phyloP scores from a whole-genome alignment of 208 protist species.

The Tetramitus jugosus region DNA sequence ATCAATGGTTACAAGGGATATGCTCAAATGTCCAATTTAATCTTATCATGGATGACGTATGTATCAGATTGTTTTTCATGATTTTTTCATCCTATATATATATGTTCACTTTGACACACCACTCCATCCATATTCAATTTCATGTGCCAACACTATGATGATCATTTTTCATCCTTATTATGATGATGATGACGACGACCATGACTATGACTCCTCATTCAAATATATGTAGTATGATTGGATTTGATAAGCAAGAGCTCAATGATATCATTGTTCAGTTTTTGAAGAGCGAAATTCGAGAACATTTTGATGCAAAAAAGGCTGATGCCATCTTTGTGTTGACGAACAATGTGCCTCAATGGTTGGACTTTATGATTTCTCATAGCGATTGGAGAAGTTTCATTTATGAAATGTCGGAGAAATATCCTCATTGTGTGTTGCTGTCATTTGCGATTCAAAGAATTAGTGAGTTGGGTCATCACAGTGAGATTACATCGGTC shows the following conservation, averaged over 20 bases:
- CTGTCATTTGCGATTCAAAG: conserved; percentile 18
- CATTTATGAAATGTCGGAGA: conserved; percentile 13
- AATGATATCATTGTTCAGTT: neutral
- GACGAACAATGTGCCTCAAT: neutral
- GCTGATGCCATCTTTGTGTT: conserved; percentile 5
- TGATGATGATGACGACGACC: too few relatives aligned
- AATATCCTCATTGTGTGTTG: conserved; percentile 4
- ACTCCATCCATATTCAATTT: too few relatives aligned
- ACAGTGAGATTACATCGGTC: conserved; percentile 15
- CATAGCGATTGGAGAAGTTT: conserved; percentile 11
- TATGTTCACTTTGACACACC: too few relatives aligned
- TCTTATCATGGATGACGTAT: neutral
- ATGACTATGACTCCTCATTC: neutral
- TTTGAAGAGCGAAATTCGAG: neutral
- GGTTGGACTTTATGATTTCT: conserved; percentile 14
- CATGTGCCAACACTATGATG: too few relatives aligned
- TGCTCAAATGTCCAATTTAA: conserved; percentile 7
- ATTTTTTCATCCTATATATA: too few relatives aligned
- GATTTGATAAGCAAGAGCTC: neutral
- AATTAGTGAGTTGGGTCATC: neutral
- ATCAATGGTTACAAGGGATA: conserved; percentile 7
- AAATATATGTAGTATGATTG: neutral
- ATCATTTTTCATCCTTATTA: too few relatives aligned
- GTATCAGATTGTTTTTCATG: too few relatives aligned
- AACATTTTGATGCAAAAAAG: conserved; percentile 19